These are phyloP conservation scores for Mycena rebaudengoi DNA, from an alignment of 768 basidiomycete genomes.

Conservation along the genomic window DNA sequence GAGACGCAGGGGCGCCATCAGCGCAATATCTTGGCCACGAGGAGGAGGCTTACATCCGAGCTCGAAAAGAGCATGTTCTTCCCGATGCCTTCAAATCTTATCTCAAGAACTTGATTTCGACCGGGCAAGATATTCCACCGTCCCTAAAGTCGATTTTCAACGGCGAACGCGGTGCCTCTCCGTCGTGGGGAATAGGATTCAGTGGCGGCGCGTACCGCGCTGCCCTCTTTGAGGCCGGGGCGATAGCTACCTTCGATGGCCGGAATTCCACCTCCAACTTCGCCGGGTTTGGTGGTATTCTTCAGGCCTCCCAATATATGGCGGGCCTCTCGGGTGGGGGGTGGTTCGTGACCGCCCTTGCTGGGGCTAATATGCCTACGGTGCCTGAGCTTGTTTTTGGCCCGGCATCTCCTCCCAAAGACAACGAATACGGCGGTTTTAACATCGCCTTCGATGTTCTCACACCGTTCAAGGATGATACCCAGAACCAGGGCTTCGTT, in stretches of 20 bases:
- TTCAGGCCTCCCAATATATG: constrained; percentile 60
- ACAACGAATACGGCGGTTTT: constrained; percentile 45
- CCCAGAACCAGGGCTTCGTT: constrained; percentile 31
- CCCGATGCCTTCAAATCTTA: constrained; percentile 50
- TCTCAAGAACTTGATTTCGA: constrained; percentile 44
- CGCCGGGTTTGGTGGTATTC: constrained; percentile 55
- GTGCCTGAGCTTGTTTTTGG: constrained; percentile 48
- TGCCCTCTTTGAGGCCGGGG: constrained; percentile 59
- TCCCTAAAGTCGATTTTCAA: constrained; percentile 45
- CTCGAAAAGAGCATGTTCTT: constrained; percentile 42
- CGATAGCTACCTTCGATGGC: constrained; percentile 54
- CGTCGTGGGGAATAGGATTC: constrained; percentile 55
- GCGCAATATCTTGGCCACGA: constrained; percentile 35
- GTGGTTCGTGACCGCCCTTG: constrained; percentile 49
- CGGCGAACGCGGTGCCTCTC: constrained; percentile 30
- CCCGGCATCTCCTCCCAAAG: constrained; percentile 3
- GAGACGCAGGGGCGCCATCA: background rate
- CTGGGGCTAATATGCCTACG: constrained; percentile 49
- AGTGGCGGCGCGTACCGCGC: constrained; percentile 68
- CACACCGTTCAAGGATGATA: constrained; percentile 31
- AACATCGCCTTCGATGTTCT: constrained; percentile 36
- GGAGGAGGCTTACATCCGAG: constrained; percentile 47
- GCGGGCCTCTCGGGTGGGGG: constrained; percentile 57
- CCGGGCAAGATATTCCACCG: constrained; percentile 36
- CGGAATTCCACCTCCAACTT: constrained; percentile 51